These are phyloP conservation scores for Vararia minispora DNA, from an alignment of 768 basidiomycete species.

Conservation along the genomic window DNA sequence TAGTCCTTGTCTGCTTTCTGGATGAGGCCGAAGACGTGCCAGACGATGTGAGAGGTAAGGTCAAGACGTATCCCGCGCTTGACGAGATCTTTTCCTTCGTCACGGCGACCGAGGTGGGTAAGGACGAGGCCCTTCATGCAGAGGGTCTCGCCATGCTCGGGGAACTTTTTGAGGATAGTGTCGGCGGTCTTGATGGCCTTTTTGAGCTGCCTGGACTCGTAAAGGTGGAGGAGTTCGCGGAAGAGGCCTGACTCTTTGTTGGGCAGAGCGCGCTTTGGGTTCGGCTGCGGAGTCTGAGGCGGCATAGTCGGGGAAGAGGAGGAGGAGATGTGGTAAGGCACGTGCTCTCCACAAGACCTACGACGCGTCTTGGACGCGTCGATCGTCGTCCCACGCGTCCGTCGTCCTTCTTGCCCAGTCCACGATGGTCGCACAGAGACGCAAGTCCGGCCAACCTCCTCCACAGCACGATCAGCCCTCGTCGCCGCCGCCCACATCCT, in stretches of 20 bases:
- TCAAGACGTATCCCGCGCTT: conserved; percentile 77
- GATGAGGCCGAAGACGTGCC: conserved; percentile 96
- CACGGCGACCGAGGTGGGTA: conserved; percentile 68
- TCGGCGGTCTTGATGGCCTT: conserved; percentile 88
- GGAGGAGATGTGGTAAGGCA: not conserved
- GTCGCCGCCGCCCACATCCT: no score
- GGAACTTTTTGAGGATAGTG: conserved; percentile 89
- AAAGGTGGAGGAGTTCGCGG: conserved; percentile 75
- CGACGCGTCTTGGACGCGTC: not conserved
- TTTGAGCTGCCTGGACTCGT: conserved; percentile 83
- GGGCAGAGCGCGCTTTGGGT: conserved; percentile 54
- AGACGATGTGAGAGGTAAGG: conserved; percentile 85
- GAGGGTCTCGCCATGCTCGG: conserved; percentile 93
- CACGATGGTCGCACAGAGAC: conserved; percentile 67
- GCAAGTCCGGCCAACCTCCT: conserved; percentile 39
- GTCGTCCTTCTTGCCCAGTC: conserved; percentile 3
- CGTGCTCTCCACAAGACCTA: not conserved
- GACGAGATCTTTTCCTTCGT: conserved; percentile 73
- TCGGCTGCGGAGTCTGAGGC: conserved; percentile 16
- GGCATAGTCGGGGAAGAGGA: conserved; percentile 16
- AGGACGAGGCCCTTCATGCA: conserved; percentile 93
- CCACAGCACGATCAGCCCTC: no score
- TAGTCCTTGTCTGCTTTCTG: conserved; percentile 93
- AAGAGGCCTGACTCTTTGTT: conserved; percentile 80
- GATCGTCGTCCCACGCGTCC: not conserved